phyloP scores from a whole-genome alignment of 352 stramenopile genomes.

The Globisporangium rhizosaccharum region DNA sequence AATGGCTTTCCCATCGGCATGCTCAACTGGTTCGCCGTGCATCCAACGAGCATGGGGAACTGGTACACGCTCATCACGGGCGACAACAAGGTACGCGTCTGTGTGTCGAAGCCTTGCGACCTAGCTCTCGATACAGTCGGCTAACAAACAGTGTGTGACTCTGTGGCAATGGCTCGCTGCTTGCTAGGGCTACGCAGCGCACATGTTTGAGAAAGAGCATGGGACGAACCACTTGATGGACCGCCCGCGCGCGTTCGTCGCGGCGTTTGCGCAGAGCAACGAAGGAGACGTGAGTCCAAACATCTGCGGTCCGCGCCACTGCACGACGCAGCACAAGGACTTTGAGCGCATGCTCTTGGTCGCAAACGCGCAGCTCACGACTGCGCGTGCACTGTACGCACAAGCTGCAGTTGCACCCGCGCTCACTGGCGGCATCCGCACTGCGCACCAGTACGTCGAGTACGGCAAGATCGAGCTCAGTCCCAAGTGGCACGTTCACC shows the following conservation, averaged over 20 bases:
- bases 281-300: constrained; percentile 92
- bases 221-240: constrained; percentile 80
- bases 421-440: constrained; percentile 36
- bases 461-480: constrained; percentile 57
- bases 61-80: constrained; percentile 92
- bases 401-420: constrained; percentile 28
- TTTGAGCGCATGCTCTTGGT: constrained; percentile 80
- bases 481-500: constrained; percentile 62
- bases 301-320: constrained; percentile 70
- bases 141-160: not conserved
- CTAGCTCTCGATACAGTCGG: not conserved
- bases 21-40: constrained; percentile 93
- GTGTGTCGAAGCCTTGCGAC: not conserved
- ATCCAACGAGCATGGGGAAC: constrained; percentile 91
- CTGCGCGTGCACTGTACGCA: constrained; percentile 50
- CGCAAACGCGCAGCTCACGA: constrained; percentile 64
- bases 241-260: constrained; percentile 83
- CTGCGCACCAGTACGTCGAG: constrained; percentile 76
- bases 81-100: constrained; percentile 81
- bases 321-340: constrained; percentile 65
- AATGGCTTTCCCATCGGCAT: constrained; percentile 84
- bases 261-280: constrained; percentile 92
- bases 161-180: not conserved
- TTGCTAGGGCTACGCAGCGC: constrained; percentile 71
- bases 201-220: constrained; percentile 83